Evolutionary conservation across 1,139 yeast species (phyloP), one percentile per base, ranked within the genome.

Genomic region (Yarrowia galli): DNA sequence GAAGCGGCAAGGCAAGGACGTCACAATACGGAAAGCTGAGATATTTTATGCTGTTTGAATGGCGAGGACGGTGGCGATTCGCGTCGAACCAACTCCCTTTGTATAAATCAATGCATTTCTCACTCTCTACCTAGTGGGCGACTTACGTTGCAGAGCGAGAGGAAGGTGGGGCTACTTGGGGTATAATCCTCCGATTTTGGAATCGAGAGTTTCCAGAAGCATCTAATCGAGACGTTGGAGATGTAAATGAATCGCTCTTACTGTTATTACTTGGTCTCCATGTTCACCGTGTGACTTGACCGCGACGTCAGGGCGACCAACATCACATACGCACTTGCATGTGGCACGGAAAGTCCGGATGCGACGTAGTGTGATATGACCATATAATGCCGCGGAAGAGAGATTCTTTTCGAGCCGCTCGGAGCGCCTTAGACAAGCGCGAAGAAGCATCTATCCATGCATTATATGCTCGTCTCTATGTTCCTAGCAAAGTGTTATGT

Each of bases 1-100:
- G 42, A 43, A 58, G 51, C 64, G 51, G 49, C 64, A 43, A 43
- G 64, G 48, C 64, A 58, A 43, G 51, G 46, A 58, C 64, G 40
- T 42, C 51, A 40, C 51, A 40, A 25, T 54, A n/a, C 48, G 61
- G 61, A 54, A 38, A 38, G 61, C 61, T 54, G 61, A 25, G 46
- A 54, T 54, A 54, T 40, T 54, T 54, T 54, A 54, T 54, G 61
- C 48, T 54, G 61, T 10, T 25, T 15, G 12, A 3, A 40, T 8
- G 18, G 48, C 36, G 13, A 13, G 5, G 7, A 25, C n/a, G 23
- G 36, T 3, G 46, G 1, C 16, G 45, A 12, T 53, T 38, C 20
- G 8, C 20, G 15, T 23, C 16, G 16, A 15, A 2, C 35, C n/a
- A 23, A 18, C n/a, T 38, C 20, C 12, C 10, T n/a, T 3, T 10